Base-by-base conservation (phyloP, 2,329 filamentous ascomycete genomes). In the Elsinoe ampelina region DNA sequence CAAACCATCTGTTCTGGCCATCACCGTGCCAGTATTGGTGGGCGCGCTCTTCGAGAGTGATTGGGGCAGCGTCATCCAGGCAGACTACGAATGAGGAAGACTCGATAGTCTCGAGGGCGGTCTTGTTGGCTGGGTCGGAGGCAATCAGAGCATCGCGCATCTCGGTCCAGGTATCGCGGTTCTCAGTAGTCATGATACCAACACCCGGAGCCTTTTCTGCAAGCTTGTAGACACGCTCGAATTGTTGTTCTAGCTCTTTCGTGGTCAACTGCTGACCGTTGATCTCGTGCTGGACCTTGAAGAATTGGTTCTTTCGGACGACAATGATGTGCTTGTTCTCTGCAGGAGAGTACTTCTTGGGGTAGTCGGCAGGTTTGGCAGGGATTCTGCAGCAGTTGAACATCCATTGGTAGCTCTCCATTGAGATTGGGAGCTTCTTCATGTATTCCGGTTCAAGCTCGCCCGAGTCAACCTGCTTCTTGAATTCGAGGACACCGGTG, bases 371-470 rank as follows among this genome's bases (percentile, higher is more conserved):
- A 11, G 89, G 87, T 66, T 85, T 86, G 55, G 87, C 86, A 30
- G 92, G 86, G 39, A 97, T 84, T 64, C 93, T 86, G 72, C 83
- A 87, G 73, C 82, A 84, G 74, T 98, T 97, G 81, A 98, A 98
- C 93, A 98, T 98, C 82, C 85, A 97, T 76, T 95, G 79, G 78
- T 96, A 97, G 69, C 89, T 93, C 78, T 90, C 90, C 93, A 98
- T 98, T 73, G 91, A 93, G 68, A 97, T 92, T 59, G 93, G 93
- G 59, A 95, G 80, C 75, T 90, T 91, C 78, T 95, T 95, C 90
- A 98, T 95, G 76, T 96, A 97, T 74, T 98, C 93, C 20, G 93
- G 93, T 77, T 98, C 93, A 54, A 98, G 78, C 6, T 83, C 84
- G 63, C 85, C 84, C 42, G 72, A 71, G 68, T 96, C 92, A 17